Percentiles rank a stretch among this genome's conserved stretches.
Evolutionary conservation across 2,329 filamentous ascomycete species (phyloP).

Genomic region (Fusarium citri): DNA sequence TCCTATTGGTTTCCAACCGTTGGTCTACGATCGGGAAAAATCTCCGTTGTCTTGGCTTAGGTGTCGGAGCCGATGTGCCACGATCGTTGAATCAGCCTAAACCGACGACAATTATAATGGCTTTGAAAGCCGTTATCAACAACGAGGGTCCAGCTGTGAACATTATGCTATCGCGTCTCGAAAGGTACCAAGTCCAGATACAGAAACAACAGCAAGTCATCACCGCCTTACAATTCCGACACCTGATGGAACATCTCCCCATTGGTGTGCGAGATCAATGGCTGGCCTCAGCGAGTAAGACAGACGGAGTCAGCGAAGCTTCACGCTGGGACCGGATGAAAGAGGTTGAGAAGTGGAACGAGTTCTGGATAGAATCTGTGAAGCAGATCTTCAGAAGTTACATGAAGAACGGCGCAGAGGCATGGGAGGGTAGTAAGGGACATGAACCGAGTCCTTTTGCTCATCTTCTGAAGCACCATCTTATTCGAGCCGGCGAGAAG

Average conservation of each 20-base stretch:
- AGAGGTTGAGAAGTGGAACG: neutral
- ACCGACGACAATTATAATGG: too few relatives aligned
- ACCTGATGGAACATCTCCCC: neutral
- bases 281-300: neutral
- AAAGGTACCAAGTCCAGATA: neutral
- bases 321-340: neutral
- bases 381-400: neutral
- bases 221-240: neutral
- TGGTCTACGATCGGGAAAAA: accelerated
- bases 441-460: neutral
- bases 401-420: neutral
- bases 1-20: too few relatives aligned
- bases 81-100: accelerated
- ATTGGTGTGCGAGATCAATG: neutral
- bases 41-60: too few relatives aligned
- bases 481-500: neutral
- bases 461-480: neutral
- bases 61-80: too few relatives aligned
- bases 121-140: neutral
- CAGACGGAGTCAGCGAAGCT: neutral
- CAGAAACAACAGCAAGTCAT: neutral
- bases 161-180: neutral
- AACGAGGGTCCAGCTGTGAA: neutral
- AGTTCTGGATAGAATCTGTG: neutral
- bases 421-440: neutral